A percentile compares a stretch with the other conserved stretches of the same genome.
These are phyloP conservation scores for Crepidotus variabilis DNA, from an alignment of 768 basidiomycete genomes.

Conservation along the genomic window DNA sequence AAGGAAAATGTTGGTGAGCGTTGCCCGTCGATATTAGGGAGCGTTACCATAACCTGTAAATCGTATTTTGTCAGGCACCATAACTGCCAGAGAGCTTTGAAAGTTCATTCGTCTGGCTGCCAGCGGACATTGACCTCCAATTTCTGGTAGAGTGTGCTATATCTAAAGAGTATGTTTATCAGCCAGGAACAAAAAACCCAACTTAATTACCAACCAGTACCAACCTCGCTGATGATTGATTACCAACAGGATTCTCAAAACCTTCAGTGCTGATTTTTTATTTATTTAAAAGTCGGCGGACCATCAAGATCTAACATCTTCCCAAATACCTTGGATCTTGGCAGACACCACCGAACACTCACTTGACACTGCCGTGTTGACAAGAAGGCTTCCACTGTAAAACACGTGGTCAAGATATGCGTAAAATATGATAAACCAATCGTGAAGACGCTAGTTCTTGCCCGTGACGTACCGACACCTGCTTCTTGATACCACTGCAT, in stretches of 20 bases:
- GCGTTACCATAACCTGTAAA: too few relatives aligned
- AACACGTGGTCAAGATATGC: background rate
- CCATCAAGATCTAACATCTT: conserved; percentile 37
- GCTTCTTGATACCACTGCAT: conserved; percentile 46
- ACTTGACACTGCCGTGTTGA: conserved; percentile 43
- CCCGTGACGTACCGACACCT: conserved; percentile 38
- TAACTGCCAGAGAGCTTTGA: conserved; percentile 55
- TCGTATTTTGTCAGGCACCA: conserved; percentile 16
- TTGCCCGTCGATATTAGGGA: too few relatives aligned
- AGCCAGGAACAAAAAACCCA: too few relatives aligned
- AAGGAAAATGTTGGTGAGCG: too few relatives aligned
- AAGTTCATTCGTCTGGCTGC: conserved; percentile 41
- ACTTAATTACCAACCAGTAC: background rate
- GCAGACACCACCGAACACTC: conserved; percentile 51
- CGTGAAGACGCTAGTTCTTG: background rate
- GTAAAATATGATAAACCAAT: background rate
- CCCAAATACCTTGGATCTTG: conserved; percentile 45
- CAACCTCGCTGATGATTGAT: background rate
- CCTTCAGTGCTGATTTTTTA: conserved; percentile 35
- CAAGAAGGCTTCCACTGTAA: conserved; percentile 48
- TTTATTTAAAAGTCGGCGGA: conserved; percentile 48
- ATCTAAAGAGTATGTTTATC: background rate
- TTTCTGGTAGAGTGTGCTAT: conserved; percentile 29
- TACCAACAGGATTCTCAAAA: conserved; percentile 30
- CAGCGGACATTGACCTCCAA: conserved; percentile 45